Evolutionary conservation across 1,284 basidiomycete genomes (phyloP), one percentile per base, ranked within the genome.

Genomic region (Neonothopanus nambi): DNA sequence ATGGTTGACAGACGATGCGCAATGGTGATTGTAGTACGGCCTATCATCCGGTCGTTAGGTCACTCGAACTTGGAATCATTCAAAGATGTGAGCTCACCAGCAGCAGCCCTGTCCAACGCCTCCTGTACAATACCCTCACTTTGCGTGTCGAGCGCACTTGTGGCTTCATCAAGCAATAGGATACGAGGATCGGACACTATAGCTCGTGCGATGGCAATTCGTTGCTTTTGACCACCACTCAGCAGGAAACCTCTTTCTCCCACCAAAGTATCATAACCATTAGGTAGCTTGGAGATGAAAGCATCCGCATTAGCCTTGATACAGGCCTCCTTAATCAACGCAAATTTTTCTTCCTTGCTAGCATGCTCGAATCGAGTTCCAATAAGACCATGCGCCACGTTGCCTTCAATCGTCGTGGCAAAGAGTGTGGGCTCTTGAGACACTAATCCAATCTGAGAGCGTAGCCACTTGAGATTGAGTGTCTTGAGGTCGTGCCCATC

Each of bases 71-170:
- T 79, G 71, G 17, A 71, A 76, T 0, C 76, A 79, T 36, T 51
- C 12, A 48, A 42, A 35, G 23, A 36, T n/a, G 23, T 12, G 8
- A 21, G 77, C 79, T 28, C 57, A 75, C 78, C 79, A 30, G 83
- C 80, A 9, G 92, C 79, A 51, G 95, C 95, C 71, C 93, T 94
- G 69, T 98, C 95, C 48, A 99, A 74, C 12, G 96, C 96, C 64
- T 96, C 89, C 71, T 98, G 95, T 0, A 99, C 96, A 54, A 98
- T 79, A 48, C 91, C 90, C 69, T 99, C 96, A 1, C 84, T 88
- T 66, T 92, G 85, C 1, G 93, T 94, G 70, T 98, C 95, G 8
- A 98, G 79, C 20, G 95, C 95, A 54, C 83, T 86, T 3, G 94
- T 97, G 1, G 95, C 95, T 66, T 94, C 91, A 61, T 94, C 92